Evolutionary conservation across 140 eudicot species (phyloP), one percentile per base, ranked within the genome.

Genomic region (Cichorium intybus): DNA sequence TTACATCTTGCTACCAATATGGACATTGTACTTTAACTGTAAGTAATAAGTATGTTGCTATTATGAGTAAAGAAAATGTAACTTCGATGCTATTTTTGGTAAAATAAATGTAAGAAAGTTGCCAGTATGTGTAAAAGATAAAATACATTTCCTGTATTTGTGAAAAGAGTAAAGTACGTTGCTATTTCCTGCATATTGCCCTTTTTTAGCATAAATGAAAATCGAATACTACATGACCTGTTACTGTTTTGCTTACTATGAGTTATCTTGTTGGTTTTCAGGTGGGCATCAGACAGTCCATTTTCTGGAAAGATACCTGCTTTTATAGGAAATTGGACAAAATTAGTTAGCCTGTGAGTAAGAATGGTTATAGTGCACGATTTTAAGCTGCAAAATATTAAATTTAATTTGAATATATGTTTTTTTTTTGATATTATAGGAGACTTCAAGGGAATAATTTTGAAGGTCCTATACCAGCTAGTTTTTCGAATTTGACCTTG

Each of bases 391-490:
- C 55, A 64, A 53, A 24, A 71, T 64, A 24, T 62, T 16, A 55
- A 2, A n/a, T n/a, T 47, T 43, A 60, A 65, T 62, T 26, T 69
- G 6, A 45, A 61, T 22, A 49, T 34, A 37, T 56, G n/a, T 60
- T 16, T 14, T 41, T 41, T n/a, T 2, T 43, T 62, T 12, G 47
- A 54, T 75, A 28, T 62, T 54, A 26, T 70, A 89, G 97, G 80
- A 81, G 91, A 81, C 70, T 89, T 21, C 84, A 89, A 64, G 97
- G 97, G 45, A 89, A 76, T 75, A 66, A 85, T 55, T 81, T 89
- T 46, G 78, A 72, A 71, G 97, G 97, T 64, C 83, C 86, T 56
- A 86, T 89, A 76, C 97, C 97, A 63, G 60, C 87, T 70, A 39
- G 76, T 41, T 84, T 89, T 72, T 69, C 97, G 49, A 83, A 71